Conservation (phyloP, 2,329 filamentous ascomycete genomes). For the Penicillium sp. region DNA sequence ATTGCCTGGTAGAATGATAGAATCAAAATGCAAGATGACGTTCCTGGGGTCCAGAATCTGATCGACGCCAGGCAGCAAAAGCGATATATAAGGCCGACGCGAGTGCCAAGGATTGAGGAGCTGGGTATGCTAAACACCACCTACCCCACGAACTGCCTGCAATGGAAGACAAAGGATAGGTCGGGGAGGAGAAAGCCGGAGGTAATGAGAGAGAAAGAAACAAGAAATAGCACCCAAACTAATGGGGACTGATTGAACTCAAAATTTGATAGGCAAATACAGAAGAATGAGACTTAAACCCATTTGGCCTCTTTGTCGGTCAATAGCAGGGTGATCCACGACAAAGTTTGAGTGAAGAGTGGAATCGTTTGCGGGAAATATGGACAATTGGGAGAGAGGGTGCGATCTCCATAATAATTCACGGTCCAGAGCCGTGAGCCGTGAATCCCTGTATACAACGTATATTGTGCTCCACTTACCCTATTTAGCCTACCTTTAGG, state of each 20-base stretch:
- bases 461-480: not conserved
- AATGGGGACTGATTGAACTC: slow-evolving; percentile 7
- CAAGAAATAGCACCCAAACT: not conserved
- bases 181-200: not conserved
- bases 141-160: not conserved
- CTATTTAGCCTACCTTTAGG: not conserved
- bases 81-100: not conserved
- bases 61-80: not conserved
- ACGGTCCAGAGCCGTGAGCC: not conserved
- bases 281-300: not conserved
- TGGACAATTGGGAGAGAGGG: not conserved
- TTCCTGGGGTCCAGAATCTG: not conserved
- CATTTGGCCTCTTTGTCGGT: not conserved
- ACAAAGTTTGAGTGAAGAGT: not conserved
- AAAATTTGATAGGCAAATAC: not conserved
- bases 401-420: slow-evolving; percentile 1
- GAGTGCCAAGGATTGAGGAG: not conserved
- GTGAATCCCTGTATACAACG: not conserved
- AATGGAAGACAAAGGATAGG: not conserved
- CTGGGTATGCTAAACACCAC: not conserved
- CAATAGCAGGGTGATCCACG: not conserved
- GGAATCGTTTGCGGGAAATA: not conserved
- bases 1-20: not conserved
- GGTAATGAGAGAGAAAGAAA: not conserved
- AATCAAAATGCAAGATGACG: not conserved